Percentiles rank a stretch among this genome's conserved stretches.
These are phyloP conservation scores for Monosporascus sp. DNA, from an alignment of 2,329 filamentous ascomycete genomes.

Conservation along the genomic window DNA sequence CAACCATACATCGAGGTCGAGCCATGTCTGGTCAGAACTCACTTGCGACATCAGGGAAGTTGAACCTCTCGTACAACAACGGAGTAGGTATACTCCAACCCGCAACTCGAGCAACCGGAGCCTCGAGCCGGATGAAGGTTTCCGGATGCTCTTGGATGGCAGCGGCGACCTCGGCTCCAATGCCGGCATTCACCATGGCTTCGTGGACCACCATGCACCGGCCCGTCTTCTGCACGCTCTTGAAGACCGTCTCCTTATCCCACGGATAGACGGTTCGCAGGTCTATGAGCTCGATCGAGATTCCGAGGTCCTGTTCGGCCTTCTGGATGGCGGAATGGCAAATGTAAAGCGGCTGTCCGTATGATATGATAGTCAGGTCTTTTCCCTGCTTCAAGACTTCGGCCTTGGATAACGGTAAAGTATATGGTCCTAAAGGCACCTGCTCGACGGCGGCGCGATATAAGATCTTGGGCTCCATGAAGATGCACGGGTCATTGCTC, in stretches of 20 bases:
- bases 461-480: slow-evolving; percentile 91
- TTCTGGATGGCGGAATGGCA: slow-evolving; percentile 72
- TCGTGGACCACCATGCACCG: slow-evolving; percentile 86
- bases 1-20: background rate
- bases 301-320: slow-evolving; percentile 68
- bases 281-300: slow-evolving; percentile 81
- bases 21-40: slow-evolving; percentile 39
- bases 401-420: slow-evolving; percentile 79
- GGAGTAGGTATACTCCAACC: slow-evolving; percentile 88
- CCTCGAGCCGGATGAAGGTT: slow-evolving; percentile 78
- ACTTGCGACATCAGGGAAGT: slow-evolving; percentile 83
- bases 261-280: slow-evolving; percentile 85
- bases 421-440: slow-evolving; percentile 75
- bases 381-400: slow-evolving; percentile 77
- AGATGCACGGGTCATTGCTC: slow-evolving; percentile 81
- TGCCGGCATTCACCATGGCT: slow-evolving; percentile 82
- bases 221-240: slow-evolving; percentile 83
- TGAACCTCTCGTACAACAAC: slow-evolving; percentile 72
- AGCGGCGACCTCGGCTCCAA: slow-evolving; percentile 84
- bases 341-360: slow-evolving; percentile 83
- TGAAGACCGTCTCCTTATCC: slow-evolving; percentile 75
- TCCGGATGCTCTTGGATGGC: slow-evolving; percentile 73
- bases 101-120: slow-evolving; percentile 76
- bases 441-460: slow-evolving; percentile 91
- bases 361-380: slow-evolving; percentile 79